phyloP scores from a whole-genome alignment of 495 filamentous ascomycete genomes.

The Hyaloscypha hepaticicola region DNA sequence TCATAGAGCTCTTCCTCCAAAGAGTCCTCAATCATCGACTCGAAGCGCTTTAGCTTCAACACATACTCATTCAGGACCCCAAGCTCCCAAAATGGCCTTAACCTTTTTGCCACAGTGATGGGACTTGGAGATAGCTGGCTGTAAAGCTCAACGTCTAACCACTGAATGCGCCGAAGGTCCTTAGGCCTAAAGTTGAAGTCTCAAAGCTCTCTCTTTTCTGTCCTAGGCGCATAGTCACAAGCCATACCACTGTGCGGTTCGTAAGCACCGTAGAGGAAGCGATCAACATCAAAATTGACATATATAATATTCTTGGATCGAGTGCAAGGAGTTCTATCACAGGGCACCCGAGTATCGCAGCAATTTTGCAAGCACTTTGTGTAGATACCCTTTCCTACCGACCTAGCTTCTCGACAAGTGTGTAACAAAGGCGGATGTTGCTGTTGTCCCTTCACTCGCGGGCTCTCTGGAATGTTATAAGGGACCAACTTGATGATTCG shows the following conservation, averaged over 20 bases:
- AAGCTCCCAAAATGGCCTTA: too few species aligned
- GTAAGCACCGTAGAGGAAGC: neutral
- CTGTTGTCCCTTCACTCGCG: neutral
- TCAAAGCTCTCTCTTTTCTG: too few species aligned
- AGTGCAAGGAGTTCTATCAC: neutral
- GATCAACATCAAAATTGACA: neutral
- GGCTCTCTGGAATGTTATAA: neutral
- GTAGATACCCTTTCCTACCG: neutral
- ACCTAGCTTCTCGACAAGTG: neutral
- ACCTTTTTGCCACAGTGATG: too few species aligned
- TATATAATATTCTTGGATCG: neutral
- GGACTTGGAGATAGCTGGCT: too few species aligned
- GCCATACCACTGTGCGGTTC: too few species aligned
- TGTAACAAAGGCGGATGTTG: neutral
- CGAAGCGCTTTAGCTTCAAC: too few species aligned
- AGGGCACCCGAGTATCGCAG: neutral
- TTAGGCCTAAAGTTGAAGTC: neutral
- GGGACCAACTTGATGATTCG: neutral
- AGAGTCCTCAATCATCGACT: too few species aligned
- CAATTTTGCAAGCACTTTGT: neutral
- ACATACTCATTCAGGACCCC: too few species aligned
- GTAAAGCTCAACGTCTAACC: too few species aligned
- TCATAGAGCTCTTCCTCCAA: too few species aligned
- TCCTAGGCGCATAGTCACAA: too few species aligned
- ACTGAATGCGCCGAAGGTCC: too few species aligned